Percentiles rank a stretch among this genome's conserved stretches.
These are phyloP conservation scores for Tuber magnatum DNA, from an alignment of 495 filamentous ascomycete genomes.

Conservation along the genomic window DNA sequence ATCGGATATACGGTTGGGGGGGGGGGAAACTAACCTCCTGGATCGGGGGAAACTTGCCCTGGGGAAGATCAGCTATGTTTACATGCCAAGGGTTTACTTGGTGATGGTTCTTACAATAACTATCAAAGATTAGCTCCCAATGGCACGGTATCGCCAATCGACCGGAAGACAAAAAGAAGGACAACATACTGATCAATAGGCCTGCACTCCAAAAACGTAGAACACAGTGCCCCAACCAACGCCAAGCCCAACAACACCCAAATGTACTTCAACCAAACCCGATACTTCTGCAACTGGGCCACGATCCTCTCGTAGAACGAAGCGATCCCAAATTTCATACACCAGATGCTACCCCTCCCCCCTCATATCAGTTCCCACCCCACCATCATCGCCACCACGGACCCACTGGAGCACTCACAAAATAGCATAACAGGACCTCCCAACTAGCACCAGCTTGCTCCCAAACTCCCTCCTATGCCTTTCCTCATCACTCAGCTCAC, in stretches of 20 bases:
- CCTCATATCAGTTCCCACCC: background rate
- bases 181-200: constrained; percentile 21
- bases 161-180: too few species aligned
- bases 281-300: constrained; percentile 19
- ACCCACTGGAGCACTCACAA: constrained; percentile 18
- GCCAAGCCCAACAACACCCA: constrained; percentile 25
- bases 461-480: constrained; percentile 25
- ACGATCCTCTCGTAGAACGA: constrained; percentile 27
- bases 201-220: constrained; percentile 27
- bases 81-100: background rate
- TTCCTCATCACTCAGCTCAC: constrained; percentile 6
- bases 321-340: constrained; percentile 31
- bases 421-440: constrained; percentile 28
- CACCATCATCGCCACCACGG: background rate
- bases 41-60: constrained; percentile 31
- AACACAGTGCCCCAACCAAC: constrained; percentile 14
- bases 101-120: constrained; percentile 23
- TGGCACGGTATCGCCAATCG: background rate
- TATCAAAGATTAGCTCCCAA: background rate
- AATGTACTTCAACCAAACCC: constrained; percentile 27
- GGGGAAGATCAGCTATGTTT: constrained; percentile 9
- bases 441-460: constrained; percentile 32
- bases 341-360: constrained; percentile 25
- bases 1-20: background rate
- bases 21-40: constrained; percentile 23